A percentile compares a stretch with the other conserved stretches of the same genome.
These are phyloP conservation scores for Periconia sp. DNA, from an alignment of 2,329 filamentous ascomycete genomes.

Conservation along the genomic window DNA sequence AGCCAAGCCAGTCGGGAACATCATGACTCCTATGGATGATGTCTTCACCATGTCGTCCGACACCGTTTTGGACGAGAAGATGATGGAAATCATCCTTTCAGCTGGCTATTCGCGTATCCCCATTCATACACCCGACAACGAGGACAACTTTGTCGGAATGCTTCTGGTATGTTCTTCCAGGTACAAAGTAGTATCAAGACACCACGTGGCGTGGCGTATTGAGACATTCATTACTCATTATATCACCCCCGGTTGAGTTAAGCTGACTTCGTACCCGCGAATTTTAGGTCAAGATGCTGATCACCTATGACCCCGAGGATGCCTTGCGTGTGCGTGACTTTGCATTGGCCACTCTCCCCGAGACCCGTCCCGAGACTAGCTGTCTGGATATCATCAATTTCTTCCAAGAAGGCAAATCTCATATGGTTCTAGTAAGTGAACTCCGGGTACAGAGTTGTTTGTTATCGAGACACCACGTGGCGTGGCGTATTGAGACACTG, in stretches of 20 bases:
- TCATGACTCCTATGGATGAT: conserved; percentile 99
- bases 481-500: no score
- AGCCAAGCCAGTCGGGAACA: conserved; percentile 89
- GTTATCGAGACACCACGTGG: not conserved
- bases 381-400: conserved; percentile 99
- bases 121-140: conserved; percentile 83
- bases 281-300: conserved; percentile 94
- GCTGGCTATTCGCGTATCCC: conserved; percentile 96
- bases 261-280: no score
- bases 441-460: no score
- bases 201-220: no score
- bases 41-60: conserved; percentile 97
- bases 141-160: conserved; percentile 93
- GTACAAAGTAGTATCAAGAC: no score
- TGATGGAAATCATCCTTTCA: conserved; percentile 90
- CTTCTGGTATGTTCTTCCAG: no score
- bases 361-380: conserved; percentile 92
- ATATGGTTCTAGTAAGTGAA: conserved; percentile 98
- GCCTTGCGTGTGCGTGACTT: conserved; percentile 85
- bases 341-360: conserved; percentile 87
- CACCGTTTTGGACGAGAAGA: conserved; percentile 86
- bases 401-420: conserved; percentile 98
- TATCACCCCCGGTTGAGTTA: no score
- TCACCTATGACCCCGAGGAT: conserved; percentile 97
- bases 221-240: no score